These are phyloP conservation scores for Alternaria panax DNA, from an alignment of 2,329 filamentous ascomycete genomes.

Conservation along the genomic window DNA sequence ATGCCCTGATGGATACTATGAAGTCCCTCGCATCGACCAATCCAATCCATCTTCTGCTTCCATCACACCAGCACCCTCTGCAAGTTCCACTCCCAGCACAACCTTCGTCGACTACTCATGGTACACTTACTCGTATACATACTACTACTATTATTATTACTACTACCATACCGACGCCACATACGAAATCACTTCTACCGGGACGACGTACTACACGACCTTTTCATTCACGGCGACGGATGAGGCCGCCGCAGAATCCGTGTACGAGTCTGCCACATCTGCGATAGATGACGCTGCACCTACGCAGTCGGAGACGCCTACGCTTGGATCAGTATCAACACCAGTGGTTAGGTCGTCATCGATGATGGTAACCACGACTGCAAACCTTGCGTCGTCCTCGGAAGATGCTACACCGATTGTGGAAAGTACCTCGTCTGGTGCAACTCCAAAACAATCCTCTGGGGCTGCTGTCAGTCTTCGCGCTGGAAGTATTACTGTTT, in stretches of 20 bases:
- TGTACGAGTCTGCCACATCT: neutral
- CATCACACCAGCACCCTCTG: neutral
- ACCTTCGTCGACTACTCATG: neutral
- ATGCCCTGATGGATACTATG: neutral
- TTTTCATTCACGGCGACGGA: neutral
- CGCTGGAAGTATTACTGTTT: neutral
- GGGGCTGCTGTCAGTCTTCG: neutral
- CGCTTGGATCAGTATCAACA: neutral
- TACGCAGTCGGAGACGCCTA: conserved; percentile 3
- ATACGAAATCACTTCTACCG: neutral
- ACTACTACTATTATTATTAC: conserved; percentile 1
- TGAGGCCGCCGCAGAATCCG: neutral
- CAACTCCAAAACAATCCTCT: neutral
- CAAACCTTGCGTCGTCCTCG: neutral
- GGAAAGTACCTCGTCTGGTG: neutral
- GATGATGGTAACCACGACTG: neutral
- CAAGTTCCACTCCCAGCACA: neutral
- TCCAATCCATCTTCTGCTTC: neutral
- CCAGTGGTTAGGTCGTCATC: neutral
- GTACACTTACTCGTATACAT: conserved; percentile 1
- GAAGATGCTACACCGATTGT: neutral
- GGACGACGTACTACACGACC: neutral
- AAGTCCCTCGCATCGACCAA: neutral
- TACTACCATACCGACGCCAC: neutral
- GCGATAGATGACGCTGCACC: neutral